Percentiles rank a stretch among this genome's conserved stretches.
phyloP scores from a whole-genome alignment of 192 early-diverging fungal genomes.

The Kappamyces sp. region DNA sequence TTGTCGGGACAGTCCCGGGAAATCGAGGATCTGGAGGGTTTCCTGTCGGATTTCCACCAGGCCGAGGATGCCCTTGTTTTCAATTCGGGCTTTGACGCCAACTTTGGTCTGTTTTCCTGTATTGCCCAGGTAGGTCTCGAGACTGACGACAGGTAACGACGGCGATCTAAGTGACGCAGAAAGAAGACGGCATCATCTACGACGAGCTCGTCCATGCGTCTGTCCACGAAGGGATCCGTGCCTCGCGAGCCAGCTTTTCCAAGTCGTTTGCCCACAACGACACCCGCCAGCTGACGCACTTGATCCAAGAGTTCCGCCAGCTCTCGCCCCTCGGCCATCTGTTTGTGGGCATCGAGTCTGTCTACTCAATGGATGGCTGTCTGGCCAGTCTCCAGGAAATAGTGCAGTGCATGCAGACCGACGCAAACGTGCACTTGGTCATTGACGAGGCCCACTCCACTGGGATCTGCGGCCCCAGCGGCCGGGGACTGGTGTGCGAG shows the following conservation, averaged over 20 bases:
- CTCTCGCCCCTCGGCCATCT: slow-evolving; percentile 17
- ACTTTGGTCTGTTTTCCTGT: slow-evolving; percentile 59
- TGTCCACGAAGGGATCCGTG: slow-evolving; percentile 72
- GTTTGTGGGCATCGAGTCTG: slow-evolving; percentile 68
- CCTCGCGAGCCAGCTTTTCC: slow-evolving; percentile 42
- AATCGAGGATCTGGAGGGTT: slow-evolving; percentile 56
- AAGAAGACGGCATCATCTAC: slow-evolving; percentile 59
- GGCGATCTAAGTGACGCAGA: too few species aligned
- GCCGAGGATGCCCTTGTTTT: slow-evolving; percentile 62
- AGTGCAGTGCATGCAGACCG: slow-evolving; percentile 35
- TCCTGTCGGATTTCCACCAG: slow-evolving; percentile 59
- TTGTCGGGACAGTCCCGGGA: slow-evolving; percentile 64
- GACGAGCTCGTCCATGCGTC: slow-evolving; percentile 75
- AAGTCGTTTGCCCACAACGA: slow-evolving; percentile 63
- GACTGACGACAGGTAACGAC: too few species aligned
- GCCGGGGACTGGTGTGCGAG: slow-evolving; percentile 60
- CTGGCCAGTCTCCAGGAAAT: slow-evolving; percentile 62
- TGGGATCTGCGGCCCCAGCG: slow-evolving; percentile 63
- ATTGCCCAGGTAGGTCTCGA: slow-evolving; percentile 62
- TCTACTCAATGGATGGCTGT: slow-evolving; percentile 85
- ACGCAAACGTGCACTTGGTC: slow-evolving; percentile 50
- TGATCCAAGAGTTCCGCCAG: slow-evolving; percentile 22
- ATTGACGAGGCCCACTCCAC: slow-evolving; percentile 83
- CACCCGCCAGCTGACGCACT: slow-evolving; percentile 41
- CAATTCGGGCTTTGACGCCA: slow-evolving; percentile 86